phyloP scores from a whole-genome alignment of 2,329 filamentous ascomycete genomes.

The Aspergillus sojae region DNA sequence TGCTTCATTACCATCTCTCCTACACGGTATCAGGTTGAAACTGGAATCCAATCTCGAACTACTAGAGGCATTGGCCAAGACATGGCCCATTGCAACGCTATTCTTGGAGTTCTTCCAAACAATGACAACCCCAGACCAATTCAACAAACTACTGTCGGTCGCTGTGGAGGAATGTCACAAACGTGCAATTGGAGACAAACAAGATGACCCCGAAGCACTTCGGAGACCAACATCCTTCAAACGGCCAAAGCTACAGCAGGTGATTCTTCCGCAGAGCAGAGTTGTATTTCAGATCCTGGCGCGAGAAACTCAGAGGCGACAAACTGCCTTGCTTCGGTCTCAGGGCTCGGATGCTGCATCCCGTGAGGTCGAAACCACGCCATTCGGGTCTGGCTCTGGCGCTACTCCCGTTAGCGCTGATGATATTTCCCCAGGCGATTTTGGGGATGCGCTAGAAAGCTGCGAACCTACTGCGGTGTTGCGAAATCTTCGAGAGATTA shows the following conservation, averaged over 20 bases:
- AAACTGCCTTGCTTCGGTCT: neutral
- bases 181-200: constrained; percentile 4
- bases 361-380: neutral
- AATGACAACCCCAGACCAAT: constrained; percentile 9
- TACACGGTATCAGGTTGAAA: constrained; percentile 13
- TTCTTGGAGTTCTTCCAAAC: constrained; percentile 15
- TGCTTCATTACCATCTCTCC: constrained; percentile 13
- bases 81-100: constrained; percentile 17
- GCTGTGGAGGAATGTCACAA: constrained; percentile 11
- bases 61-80: constrained; percentile 8
- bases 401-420: neutral
- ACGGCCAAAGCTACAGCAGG: constrained; percentile 14
- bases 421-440: neutral
- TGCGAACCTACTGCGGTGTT: constrained; percentile 7
- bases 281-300: constrained; percentile 15
- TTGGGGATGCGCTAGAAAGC: neutral
- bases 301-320: constrained; percentile 11
- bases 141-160: constrained; percentile 3
- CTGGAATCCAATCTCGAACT: constrained; percentile 16
- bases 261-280: constrained; percentile 17
- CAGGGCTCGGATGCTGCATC: neutral
- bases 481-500: constrained; percentile 11
- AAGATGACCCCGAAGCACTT: neutral
- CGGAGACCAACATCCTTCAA: constrained; percentile 7
- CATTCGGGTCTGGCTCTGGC: neutral